These are phyloP conservation scores for Acacia pycnantha DNA, from an alignment of 331 rosid species.

Conservation along the genomic window DNA sequence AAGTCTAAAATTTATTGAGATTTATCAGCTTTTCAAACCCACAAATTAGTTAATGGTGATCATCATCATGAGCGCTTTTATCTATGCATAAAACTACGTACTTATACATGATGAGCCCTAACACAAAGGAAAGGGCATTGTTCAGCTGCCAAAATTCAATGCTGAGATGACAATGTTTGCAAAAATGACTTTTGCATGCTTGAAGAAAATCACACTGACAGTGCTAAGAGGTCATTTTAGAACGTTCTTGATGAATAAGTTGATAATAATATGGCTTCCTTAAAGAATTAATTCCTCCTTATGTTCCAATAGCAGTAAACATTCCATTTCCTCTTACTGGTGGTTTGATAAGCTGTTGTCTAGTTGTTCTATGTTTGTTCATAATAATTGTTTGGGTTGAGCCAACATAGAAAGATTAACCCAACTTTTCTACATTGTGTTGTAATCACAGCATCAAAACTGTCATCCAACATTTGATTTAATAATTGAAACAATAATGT, in stretches of 20 bases:
- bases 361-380: not conserved
- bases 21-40: too few relatives aligned
- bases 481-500: not conserved
- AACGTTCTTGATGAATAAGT: not conserved
- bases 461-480: not conserved
- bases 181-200: not conserved
- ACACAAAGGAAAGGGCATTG: too few relatives aligned
- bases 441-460: not conserved
- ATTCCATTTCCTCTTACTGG: not conserved
- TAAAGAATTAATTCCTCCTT: not conserved
- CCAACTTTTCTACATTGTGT: not conserved
- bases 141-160: too few relatives aligned
- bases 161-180: too few relatives aligned
- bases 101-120: too few relatives aligned
- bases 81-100: too few relatives aligned
- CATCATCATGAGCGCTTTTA: too few relatives aligned
- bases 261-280: not conserved
- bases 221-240: slow-evolving; percentile 13
- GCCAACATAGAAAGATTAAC: too few relatives aligned
- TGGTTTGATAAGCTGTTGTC: not conserved
- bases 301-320: not conserved
- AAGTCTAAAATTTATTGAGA: too few relatives aligned
- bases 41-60: too few relatives aligned
- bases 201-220: slow-evolving; percentile 7
- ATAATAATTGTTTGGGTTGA: not conserved